Conservation (phyloP, 2,329 filamentous ascomycete genomes). For the Trichoderma asperellum region DNA sequence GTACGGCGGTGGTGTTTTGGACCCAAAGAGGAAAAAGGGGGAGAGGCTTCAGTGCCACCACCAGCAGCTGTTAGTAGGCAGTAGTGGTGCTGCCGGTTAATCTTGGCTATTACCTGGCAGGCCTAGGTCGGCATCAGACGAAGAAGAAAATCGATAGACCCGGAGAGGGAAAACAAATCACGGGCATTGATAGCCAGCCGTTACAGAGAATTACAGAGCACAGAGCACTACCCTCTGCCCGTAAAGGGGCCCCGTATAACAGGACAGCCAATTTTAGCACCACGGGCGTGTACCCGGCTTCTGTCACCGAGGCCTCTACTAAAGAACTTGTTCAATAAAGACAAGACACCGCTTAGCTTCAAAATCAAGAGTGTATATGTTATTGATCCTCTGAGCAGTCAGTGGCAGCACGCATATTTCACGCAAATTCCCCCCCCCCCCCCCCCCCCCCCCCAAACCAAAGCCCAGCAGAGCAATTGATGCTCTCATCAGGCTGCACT, state of each 20-base stretch:
- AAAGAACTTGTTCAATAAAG: not conserved
- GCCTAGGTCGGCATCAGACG: not conserved
- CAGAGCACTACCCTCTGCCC: not conserved
- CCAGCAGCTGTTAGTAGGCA: not conserved
- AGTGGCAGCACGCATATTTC: not conserved
- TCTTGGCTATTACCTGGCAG: not conserved
- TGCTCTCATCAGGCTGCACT: not conserved
- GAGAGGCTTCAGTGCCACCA: not conserved
- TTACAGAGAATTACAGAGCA: not conserved
- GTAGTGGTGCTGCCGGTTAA: not conserved
- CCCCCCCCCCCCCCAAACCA: not conserved
- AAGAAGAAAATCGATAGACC: not conserved
- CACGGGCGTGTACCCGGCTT: not conserved
- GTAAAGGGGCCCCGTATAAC: not conserved
- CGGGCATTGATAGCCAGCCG: not conserved
- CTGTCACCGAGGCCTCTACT: too few species aligned
- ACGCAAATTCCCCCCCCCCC: not conserved
- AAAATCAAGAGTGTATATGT: not conserved
- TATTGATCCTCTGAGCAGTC: not conserved
- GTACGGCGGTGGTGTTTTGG: constrained; percentile 16
- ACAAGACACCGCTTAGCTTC: too few species aligned
- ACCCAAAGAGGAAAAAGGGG: constrained; percentile 3
- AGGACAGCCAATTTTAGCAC: not conserved
- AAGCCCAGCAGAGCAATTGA: not conserved
- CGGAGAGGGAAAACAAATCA: not conserved